phyloP scores from a whole-genome alignment of 2,329 filamentous ascomycete species.

The Calonectria fujianensis region DNA sequence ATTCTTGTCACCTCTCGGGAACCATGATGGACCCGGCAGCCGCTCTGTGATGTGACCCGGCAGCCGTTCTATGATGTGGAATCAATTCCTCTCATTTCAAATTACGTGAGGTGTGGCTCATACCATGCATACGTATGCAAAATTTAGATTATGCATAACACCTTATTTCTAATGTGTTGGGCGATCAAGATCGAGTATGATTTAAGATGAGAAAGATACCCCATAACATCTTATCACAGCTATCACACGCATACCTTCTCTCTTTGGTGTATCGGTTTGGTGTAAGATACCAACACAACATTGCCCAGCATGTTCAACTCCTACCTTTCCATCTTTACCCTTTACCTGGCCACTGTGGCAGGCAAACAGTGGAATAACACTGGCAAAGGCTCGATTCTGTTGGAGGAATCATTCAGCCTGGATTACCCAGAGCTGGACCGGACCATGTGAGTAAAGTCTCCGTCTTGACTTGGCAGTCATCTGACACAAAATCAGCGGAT shows the following conservation, averaged over 20 bases:
- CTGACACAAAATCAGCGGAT: neutral
- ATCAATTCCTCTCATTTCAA: neutral
- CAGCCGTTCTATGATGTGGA: neutral
- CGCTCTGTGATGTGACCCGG: neutral
- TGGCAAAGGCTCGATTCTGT: neutral
- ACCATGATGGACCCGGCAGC: too few relatives aligned
- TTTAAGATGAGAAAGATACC: neutral
- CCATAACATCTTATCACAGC: too few relatives aligned
- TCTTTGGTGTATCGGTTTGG: too few relatives aligned
- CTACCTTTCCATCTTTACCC: neutral
- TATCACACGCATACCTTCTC: too few relatives aligned
- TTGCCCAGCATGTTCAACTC: neutral
- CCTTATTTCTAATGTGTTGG: neutral
- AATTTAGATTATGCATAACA: neutral
- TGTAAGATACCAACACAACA: too few relatives aligned
- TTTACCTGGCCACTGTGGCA: neutral
- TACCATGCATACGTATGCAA: neutral
- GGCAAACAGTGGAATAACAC: conserved; percentile 6
- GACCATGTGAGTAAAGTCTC: neutral
- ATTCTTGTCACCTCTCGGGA: neutral
- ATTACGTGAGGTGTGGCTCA: neutral
- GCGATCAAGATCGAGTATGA: neutral
- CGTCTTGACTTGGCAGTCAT: neutral
- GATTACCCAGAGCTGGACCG: conserved; percentile 8
- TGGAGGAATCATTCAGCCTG: neutral